Base-by-base conservation (phyloP, 2,329 filamentous ascomycete species). In the Penicillium sp. region DNA sequence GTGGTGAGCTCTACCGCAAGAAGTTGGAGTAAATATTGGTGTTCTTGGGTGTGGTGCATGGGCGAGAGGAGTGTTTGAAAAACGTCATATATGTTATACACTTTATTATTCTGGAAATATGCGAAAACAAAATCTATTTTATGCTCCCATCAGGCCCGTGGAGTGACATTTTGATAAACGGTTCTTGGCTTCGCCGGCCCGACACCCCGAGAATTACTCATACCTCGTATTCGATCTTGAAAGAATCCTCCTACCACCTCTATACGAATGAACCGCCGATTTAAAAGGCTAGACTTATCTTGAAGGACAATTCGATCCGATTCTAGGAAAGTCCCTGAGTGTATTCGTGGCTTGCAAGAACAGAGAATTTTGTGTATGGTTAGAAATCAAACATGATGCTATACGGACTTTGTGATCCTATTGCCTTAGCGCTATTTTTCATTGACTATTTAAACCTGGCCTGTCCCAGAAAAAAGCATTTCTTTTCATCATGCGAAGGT, bases 1-100 rank as follows among this genome's bases (percentile, higher is more conserved):
- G 88, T 3, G 93, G 93, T 17, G 87, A 92, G 74, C 80, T 99
- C 65, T 98, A 99, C 75, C 87, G 95, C 67, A 92, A 89, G 75
- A 85, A 81, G 68, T 70, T 88, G 53, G 68, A 75, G 24, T 68
- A 64, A 47, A 24, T 22, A 24, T 13, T 17, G n/a, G 26, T 49
- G 8, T 8, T 51, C 8, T 30, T 33, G 28, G 4, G 49, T 22
- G 4, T 13, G 9, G n/a, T 12, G 19, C 49, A 10, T n/a, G 15
- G 13, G 12, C 51, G 19, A 38, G 35, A 17, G 7, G 40, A 8
- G 13, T 10, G 4, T 54, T 9, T 40, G 13, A 13, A 26, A 15
- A 17, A 8, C n/a, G 35, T 12, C 24, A 6, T n/a, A 8, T 8
- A 35, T 17, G 4, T 51, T 35, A 15, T 35, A 33, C 22, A 22